Conservation (phyloP, 257 asterid species). For the Fraxinus americana region DNA sequence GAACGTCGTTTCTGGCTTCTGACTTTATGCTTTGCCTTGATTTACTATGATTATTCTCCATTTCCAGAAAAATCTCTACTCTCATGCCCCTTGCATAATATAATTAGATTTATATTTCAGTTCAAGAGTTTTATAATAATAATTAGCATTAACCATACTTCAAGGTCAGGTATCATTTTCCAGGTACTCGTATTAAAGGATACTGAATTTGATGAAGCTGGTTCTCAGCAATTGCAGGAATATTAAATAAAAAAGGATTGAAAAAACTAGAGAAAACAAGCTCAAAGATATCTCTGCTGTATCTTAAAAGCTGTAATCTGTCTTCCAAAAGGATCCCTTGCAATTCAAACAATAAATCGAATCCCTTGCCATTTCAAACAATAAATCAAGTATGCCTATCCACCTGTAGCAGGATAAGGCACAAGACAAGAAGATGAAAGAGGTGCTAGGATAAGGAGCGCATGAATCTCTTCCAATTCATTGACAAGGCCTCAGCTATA, state of each 20-base stretch:
- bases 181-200: not conserved
- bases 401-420: not conserved
- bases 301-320: not conserved
- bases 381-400: not conserved
- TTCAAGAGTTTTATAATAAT: not conserved
- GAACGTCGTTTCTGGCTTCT: not conserved
- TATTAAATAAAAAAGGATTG: not conserved
- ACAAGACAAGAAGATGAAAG: not conserved
- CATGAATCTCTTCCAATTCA: not conserved
- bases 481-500: not conserved
- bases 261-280: not conserved
- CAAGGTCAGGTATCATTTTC: not conserved
- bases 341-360: too few relatives aligned
- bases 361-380: not conserved
- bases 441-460: not conserved
- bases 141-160: not conserved
- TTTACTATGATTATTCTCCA: not conserved
- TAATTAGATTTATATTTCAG: conserved; percentile 2
- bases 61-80: not conserved
- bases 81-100: not conserved
- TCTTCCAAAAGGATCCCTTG: not conserved
- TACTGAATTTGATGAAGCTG: not conserved
- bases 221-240: not conserved
- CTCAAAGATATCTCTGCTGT: not conserved
- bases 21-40: not conserved